Percentiles rank a stretch among this genome's conserved stretches.
Evolutionary conservation across 2,329 filamentous ascomycete genomes (phyloP).

Genomic region (Paraconiothyrium brasiliense): DNA sequence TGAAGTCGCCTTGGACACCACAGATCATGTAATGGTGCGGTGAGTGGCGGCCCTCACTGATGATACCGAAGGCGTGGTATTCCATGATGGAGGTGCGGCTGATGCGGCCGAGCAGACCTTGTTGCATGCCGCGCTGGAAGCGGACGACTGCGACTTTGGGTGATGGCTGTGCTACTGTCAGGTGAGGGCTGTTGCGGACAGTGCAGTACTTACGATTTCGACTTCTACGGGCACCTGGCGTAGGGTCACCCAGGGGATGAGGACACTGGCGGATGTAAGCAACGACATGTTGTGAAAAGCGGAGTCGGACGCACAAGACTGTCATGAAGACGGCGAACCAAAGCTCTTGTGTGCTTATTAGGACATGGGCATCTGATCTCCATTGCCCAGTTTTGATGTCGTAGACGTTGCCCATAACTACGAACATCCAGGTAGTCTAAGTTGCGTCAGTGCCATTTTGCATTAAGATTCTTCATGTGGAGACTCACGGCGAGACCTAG

Average conservation of each 20-base stretch:
- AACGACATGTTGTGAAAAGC: neutral
- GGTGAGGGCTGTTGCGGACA: neutral
- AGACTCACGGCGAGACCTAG: constrained; percentile 44
- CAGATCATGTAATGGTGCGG: constrained; percentile 48
- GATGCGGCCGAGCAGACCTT: constrained; percentile 46
- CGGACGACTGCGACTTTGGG: constrained; percentile 47
- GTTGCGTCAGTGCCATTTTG: constrained; percentile 17
- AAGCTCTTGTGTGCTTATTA: constrained; percentile 46
- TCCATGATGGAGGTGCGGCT: constrained; percentile 50
- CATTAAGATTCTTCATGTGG: too few relatives aligned
- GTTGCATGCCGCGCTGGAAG: constrained; percentile 49
- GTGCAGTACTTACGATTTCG: constrained; percentile 28
- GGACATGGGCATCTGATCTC: constrained; percentile 34
- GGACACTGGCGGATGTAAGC: constrained; percentile 33
- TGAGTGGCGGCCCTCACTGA: constrained; percentile 44
- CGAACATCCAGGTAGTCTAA: constrained; percentile 48
- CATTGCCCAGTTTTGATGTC: constrained; percentile 47
- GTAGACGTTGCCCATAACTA: constrained; percentile 45
- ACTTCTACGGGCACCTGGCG: constrained; percentile 47
- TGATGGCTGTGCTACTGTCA: constrained; percentile 27
- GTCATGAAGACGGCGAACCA: constrained; percentile 51
- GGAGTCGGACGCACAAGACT: constrained; percentile 36
- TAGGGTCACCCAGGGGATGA: constrained; percentile 48
- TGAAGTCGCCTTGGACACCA: constrained; percentile 50
- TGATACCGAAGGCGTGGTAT: constrained; percentile 50